These are phyloP conservation scores for Spirogloea muscicola DNA, from an alignment of 139 green algal genomes.

Conservation along the genomic window DNA sequence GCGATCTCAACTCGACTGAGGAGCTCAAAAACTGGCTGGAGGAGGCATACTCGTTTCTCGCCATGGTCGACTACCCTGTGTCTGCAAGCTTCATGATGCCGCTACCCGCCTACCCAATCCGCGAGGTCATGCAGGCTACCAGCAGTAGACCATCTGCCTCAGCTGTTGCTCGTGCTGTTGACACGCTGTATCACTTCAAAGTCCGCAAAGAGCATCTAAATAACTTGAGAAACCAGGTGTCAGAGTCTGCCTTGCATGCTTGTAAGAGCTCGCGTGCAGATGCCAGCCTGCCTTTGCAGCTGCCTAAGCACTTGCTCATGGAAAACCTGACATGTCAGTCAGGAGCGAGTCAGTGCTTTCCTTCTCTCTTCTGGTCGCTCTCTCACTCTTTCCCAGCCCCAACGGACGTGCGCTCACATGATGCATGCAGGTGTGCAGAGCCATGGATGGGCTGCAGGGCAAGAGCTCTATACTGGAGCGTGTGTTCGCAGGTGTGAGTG, in stretches of 20 bases:
- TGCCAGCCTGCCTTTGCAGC: no score
- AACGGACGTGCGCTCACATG: no score
- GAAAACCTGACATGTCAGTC: no score
- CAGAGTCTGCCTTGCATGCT: not conserved
- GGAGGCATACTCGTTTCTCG: constrained; percentile 22
- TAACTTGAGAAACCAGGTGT: not conserved
- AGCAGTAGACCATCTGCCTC: not conserved
- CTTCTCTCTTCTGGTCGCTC: not conserved
- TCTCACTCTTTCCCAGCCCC: no score
- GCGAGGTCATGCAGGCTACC: constrained; percentile 16
- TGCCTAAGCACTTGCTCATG: no score
- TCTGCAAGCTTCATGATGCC: constrained; percentile 30
- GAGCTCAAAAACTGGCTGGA: not conserved
- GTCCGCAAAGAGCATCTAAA: not conserved
- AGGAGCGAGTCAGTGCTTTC: no score
- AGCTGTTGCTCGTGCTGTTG: not conserved
- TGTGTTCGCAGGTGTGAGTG: constrained; percentile 2
- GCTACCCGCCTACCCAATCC: constrained; percentile 22
- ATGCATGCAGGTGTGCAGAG: constrained; percentile 7
- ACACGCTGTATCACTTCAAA: not conserved
- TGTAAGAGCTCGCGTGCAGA: not conserved
- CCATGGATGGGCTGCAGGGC: not conserved
- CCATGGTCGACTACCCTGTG: constrained; percentile 46
- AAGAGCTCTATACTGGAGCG: not conserved
- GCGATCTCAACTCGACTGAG: not conserved